These are phyloP conservation scores for Dendrocalamus latiflorus DNA, from an alignment of 202 grass and related monocot species.

Conservation along the genomic window DNA sequence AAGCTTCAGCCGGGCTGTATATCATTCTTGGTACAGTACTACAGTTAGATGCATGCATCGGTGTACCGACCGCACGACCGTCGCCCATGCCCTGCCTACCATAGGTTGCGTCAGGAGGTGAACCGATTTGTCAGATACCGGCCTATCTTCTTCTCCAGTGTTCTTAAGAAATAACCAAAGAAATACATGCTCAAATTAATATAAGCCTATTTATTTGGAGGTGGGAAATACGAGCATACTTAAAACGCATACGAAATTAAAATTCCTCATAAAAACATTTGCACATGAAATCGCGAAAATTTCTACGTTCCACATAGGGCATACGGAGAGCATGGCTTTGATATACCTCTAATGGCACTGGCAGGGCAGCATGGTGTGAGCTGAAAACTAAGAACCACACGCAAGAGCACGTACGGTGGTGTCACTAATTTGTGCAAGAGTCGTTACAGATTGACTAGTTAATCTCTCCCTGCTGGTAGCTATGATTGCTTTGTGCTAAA, in stretches of 20 bases:
- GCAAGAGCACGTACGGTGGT: neutral
- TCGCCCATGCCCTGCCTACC: neutral
- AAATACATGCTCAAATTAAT: neutral
- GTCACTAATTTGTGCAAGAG: neutral
- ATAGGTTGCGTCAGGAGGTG: neutral
- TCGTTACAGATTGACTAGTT: constrained; percentile 8
- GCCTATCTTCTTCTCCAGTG: neutral
- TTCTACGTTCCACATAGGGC: too few species aligned
- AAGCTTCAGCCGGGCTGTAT: too few species aligned
- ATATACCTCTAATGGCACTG: neutral
- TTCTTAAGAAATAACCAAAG: neutral
- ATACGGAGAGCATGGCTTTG: neutral
- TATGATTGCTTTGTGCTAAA: constrained; percentile 9
- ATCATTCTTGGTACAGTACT: neutral
- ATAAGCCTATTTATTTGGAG: neutral
- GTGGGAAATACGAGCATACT: too few species aligned
- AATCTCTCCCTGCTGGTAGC: neutral
- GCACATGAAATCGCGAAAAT: neutral
- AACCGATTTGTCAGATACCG: neutral
- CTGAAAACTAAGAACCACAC: neutral
- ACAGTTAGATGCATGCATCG: neutral
- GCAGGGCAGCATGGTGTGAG: neutral
- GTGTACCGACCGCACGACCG: neutral
- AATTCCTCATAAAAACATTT: neutral
- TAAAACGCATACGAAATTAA: too few species aligned